Conservation (phyloP, 768 basidiomycete species). For the Naganishia vishniacii region DNA sequence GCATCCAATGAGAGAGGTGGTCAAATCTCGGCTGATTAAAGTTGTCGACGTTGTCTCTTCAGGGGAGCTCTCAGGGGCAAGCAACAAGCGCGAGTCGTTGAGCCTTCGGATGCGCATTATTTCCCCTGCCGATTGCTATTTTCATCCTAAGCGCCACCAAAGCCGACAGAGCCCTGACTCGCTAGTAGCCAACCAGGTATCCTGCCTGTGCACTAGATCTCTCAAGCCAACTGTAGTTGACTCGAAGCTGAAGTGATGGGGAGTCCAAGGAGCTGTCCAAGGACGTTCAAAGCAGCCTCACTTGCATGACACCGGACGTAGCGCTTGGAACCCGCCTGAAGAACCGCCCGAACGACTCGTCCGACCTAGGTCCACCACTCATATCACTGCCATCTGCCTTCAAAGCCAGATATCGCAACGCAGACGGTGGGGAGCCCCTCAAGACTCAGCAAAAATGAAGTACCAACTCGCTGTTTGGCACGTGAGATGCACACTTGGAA, state of each 20-base stretch:
- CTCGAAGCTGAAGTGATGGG: no score
- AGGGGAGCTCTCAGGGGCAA: no score
- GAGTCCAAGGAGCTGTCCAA: no score
- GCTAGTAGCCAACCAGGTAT: no score
- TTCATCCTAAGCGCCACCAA: not conserved
- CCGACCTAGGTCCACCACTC: constrained; percentile 14
- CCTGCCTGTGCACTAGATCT: no score
- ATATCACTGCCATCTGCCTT: not conserved
- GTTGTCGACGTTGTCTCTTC: no score
- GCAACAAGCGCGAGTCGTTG: not conserved
- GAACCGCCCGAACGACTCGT: not conserved
- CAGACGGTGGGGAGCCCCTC: constrained; percentile 17
- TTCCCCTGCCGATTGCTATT: constrained; percentile 12
- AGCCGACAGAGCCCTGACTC: no score
- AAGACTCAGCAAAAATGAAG: constrained; percentile 1
- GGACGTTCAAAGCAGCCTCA: not conserved
- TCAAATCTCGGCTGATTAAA: no score
- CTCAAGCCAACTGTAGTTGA: no score
- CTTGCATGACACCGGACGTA: no score
- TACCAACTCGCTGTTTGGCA: not conserved
- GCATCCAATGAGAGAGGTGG: no score
- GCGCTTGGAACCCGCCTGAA: not conserved
- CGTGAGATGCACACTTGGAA: constrained; percentile 11
- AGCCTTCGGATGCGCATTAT: not conserved
- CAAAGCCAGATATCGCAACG: constrained; percentile 8